Percentiles rank a stretch among this genome's conserved stretches.
phyloP scores from a whole-genome alignment of 306 rosid genomes.

The Vachellia pachyceras region DNA sequence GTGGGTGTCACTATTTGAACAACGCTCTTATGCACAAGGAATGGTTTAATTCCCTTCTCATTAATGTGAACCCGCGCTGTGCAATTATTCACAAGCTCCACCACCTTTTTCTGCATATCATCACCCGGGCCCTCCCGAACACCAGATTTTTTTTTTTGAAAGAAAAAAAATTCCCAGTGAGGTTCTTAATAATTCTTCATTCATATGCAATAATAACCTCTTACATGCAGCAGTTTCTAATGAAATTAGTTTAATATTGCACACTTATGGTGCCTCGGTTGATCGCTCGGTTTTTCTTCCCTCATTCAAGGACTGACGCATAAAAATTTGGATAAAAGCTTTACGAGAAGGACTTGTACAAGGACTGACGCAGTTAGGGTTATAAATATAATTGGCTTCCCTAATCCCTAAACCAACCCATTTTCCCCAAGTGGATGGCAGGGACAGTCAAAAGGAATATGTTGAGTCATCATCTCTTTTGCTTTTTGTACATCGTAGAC shows the following conservation, averaged over 20 bases:
- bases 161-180: neutral
- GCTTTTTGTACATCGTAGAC: slow-evolving; percentile 65
- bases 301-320: neutral
- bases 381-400: neutral
- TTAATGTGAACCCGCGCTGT: slow-evolving; percentile 50
- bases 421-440: neutral
- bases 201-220: slow-evolving; percentile 10
- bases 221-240: neutral
- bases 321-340: neutral
- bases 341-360: neutral
- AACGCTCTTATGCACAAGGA: slow-evolving; percentile 39
- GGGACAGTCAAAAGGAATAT: slow-evolving; percentile 54
- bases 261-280: neutral
- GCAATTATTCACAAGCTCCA: slow-evolving; percentile 59
- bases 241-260: neutral
- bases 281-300: neutral
- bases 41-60: slow-evolving; percentile 41
- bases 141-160: neutral
- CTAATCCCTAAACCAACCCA: neutral
- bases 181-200: slow-evolving; percentile 9
- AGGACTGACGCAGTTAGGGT: neutral
- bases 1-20: slow-evolving; percentile 46
- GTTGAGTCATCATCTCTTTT: slow-evolving; percentile 52
- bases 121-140: slow-evolving; percentile 14
- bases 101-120: slow-evolving; percentile 45